Evolutionary conservation across 2,329 filamentous ascomycete species (phyloP), one percentile per base, ranked within the genome.

Genomic region (Capronia epimyces): DNA sequence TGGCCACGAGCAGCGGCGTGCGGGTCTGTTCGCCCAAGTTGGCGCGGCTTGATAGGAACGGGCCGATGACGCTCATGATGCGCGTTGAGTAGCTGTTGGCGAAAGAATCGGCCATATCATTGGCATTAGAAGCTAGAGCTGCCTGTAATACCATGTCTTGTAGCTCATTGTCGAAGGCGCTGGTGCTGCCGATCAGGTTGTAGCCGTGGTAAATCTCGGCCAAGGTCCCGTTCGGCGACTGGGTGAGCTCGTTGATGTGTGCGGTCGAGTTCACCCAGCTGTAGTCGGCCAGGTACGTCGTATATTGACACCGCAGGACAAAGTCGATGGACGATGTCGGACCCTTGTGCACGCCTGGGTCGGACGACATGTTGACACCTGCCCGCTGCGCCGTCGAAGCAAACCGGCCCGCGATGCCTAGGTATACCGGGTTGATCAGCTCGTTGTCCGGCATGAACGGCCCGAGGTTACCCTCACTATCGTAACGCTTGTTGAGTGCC

Each of bases 161-260:
- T 15, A 61, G 42, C 34, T 56, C 43, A n/a, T 50, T 56, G 46
- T 54, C 55, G 41, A 54, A 55, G 27, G 46, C 53, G 27, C 42
- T 49, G 41, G 40, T 37, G 6, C 31, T 47, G 15, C 48, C 48
- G 29, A 39, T 41, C 10, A 54, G 42, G 18, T 48, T 47, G 43
- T 60, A 60, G 6, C 59, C 59, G 31, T 59, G 57, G 45, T 58
- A 61, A 15, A 61, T 53, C 31, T 61, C 57, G 15, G 56, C 41
- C 6, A 61, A 32, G 10, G 59, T 58, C 12, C 59, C 59, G 36
- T 61, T 60, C 2, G 52, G 49, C 1, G 53, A 58, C 20, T 46
- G 37, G 4, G 41, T 52, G 2, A 56, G 52, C 29, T 27, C 41
- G 34, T 52, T 46, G 41, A 54, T 45, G 21, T 44, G 25, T 2